Evolutionary conservation across 2,329 filamentous ascomycete genomes (phyloP), one percentile per base, ranked within the genome.

Genomic region (Ceratocystis papillata): DNA sequence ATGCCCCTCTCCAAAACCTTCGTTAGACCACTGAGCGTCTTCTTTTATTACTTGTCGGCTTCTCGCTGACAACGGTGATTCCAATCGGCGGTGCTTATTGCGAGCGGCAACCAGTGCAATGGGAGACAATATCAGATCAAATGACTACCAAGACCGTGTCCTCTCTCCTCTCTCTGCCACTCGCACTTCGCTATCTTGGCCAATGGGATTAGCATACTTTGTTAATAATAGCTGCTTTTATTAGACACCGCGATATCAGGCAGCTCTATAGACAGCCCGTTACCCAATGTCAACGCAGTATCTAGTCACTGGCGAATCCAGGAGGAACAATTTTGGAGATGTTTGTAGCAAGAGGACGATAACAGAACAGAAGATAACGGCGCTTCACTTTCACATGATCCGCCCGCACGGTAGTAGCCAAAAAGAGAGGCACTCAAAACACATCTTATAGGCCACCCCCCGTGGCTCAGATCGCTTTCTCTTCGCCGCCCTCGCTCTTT

Each of bases 381-480:
- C 53, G 25, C 53, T 57, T 15, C 28, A 57, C 28, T 17, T 57
- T 15, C 28, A 57, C 53, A 57, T 57, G 53, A 33, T 37, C 12
- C 15, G 28, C 25, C 17, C 25, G 15, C 15, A n/a, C 28, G 25
- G 53, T 57, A 37, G 8, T 3, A 37, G 8, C 8, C 33, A 37
- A 37, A 37, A 37, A 37, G 33, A 37, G 33, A 10, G 33, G 33
- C 33, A 37, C n/a, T 37, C 53, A 33, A 57, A 57, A 17, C 25
- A 57, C 22, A 37, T 33, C 25, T 30, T 30, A 57, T n/a, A 57
- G 33, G 33, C 8, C 33, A 25, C 53, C 25, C 25, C 25, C 28
- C 28, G 53, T 57, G 12, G 53, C 53, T 33, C 53, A 57, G 53
- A 57, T 57, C 25, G 2, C 5, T 57, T 57, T 57, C n/a, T 33